These are phyloP conservation scores for Pharus latifolius DNA, from an alignment of 176 grass and related monocot genomes.

Conservation along the genomic window DNA sequence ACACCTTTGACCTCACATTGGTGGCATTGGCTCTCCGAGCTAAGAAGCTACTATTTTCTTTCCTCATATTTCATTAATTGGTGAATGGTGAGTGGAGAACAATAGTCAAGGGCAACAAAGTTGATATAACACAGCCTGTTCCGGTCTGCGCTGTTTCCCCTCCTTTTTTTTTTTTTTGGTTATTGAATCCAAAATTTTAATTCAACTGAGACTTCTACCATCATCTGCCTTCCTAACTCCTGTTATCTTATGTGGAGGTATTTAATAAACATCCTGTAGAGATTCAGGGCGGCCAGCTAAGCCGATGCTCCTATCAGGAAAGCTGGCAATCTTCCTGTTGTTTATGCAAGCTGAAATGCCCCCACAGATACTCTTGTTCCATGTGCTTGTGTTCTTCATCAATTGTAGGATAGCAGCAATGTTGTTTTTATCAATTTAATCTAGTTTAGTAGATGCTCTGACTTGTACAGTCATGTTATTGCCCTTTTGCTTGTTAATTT, in stretches of 20 bases:
- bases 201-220: background rate
- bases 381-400: conserved; percentile 3
- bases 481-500: background rate
- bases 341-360: conserved; percentile 1
- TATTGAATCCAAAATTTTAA: background rate
- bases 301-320: background rate
- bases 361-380: background rate
- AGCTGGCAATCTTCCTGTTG: background rate
- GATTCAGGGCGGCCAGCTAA: background rate
- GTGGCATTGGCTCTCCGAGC: background rate
- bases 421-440: conserved; percentile 3
- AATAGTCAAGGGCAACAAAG: background rate
- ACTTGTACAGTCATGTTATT: background rate
- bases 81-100: background rate
- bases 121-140: background rate
- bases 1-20: background rate
- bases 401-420: background rate
- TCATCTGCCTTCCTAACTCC: background rate
- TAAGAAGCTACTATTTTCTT: background rate
- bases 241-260: background rate
- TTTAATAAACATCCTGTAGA: background rate
- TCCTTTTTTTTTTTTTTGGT: background rate
- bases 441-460: background rate
- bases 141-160: background rate
- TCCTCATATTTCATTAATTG: background rate